These are phyloP conservation scores for Hericium rajendrae DNA, from an alignment of 768 basidiomycete genomes.

Conservation along the genomic window DNA sequence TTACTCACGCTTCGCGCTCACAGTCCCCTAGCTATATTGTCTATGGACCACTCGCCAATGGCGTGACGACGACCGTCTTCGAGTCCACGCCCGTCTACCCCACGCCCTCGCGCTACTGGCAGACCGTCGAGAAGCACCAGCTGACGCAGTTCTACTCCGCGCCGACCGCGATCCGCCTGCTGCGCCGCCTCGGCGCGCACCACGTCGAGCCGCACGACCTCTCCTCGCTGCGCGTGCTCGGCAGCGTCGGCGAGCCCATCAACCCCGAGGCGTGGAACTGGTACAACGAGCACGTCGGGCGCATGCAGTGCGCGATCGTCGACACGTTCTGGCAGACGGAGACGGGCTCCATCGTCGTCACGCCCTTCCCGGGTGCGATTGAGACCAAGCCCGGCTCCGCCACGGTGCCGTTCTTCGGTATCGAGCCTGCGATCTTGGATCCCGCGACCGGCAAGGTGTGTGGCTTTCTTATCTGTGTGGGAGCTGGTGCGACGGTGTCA, in stretches of 20 bases:
- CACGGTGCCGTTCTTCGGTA: constrained; percentile 97
- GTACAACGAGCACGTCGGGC: constrained; percentile 95
- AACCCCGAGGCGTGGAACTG: constrained; percentile 99
- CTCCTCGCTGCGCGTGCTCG: constrained; percentile 73
- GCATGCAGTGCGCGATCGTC: constrained; percentile 81
- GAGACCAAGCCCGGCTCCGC: constrained; percentile 95
- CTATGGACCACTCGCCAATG: constrained; percentile 87
- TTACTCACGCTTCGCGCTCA: background rate
- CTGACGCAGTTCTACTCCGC: constrained; percentile 95
- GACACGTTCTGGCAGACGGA: constrained; percentile 99
- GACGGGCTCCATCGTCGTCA: constrained; percentile 91
- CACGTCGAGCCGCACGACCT: constrained; percentile 82
- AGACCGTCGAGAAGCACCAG: constrained; percentile 86
- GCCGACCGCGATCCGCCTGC: constrained; percentile 88
- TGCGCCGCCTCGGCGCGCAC: constrained; percentile 77
- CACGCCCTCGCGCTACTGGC: constrained; percentile 94
- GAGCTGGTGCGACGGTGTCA: background rate
- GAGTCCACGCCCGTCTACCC: constrained; percentile 97
- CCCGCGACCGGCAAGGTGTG: constrained; percentile 60
- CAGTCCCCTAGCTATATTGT: constrained; percentile 61
- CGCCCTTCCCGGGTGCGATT: constrained; percentile 93
- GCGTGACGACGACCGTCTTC: constrained; percentile 81
- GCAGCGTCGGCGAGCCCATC: constrained; percentile 95
- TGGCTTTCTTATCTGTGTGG: background rate
- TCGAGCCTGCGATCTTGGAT: constrained; percentile 82